Base-by-base conservation (phyloP, 176 grass and related monocot species). In the Lolium multiflorum region DNA sequence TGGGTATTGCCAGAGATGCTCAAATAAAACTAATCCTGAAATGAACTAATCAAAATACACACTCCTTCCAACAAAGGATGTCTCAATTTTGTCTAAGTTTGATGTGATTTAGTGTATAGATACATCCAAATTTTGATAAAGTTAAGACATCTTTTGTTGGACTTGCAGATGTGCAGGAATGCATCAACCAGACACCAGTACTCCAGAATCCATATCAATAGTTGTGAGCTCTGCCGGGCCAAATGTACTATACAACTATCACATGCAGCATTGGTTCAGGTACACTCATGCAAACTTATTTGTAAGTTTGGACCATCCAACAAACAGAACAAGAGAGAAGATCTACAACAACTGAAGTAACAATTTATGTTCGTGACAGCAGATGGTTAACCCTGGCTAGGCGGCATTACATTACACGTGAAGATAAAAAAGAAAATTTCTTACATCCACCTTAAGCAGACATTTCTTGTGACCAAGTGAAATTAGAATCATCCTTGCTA, bases 401-500 rank as follows among this genome's bases (percentile, higher is more conserved):
- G 52, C 70, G 12, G 72, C 88, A 78, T 83, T 86, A 88, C 84
- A 91, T 50, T 71, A 88, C 84, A 91, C 26, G 61, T 68, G 35
- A 63, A 55, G 59, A 83, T 60, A 52, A 5, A 5, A 5, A 7
- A 62, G 11, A 25, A 31, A 16, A 21, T 28, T 48, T 41, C 58
- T 76, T 81, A 85, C 56, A 81, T 22, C 75, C 67, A 74, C 65
- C 13, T 14, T 84, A 65, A 69, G 57, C 77, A 73, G 67, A 61
- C 43, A 62, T 58, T 84, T 78, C 75, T 9, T 74, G 38, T 51
- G 31, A 75, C 26, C 74, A 46, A 39, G 58, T 87, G 41, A 66
- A 81, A 91, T 81, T 76, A 88, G 81, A 84, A 90, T 86, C 78
- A 86, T 47, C 54, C 37, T 46, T 76, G 22, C 78, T 82, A 52